These are phyloP conservation scores for Phytophthora macrochlamydospora DNA, from an alignment of 352 stramenopile genomes.

Conservation along the genomic window DNA sequence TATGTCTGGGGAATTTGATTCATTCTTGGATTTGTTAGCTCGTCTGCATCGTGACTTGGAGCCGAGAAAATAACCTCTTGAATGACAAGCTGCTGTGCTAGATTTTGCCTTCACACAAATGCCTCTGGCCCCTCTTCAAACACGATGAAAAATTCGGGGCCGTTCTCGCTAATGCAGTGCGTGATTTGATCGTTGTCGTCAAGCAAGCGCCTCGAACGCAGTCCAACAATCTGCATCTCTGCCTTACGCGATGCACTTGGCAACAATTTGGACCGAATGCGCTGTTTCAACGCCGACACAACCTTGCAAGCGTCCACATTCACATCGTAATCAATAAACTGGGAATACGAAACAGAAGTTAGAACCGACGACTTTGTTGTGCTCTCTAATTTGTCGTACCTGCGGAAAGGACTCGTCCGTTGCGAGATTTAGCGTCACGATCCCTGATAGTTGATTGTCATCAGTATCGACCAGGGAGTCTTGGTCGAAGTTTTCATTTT, in stretches of 20 bases:
- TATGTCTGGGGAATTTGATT: constrained; percentile 27
- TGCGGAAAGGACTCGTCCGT: constrained; percentile 37
- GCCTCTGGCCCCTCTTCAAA: constrained; percentile 25
- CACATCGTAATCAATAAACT: constrained; percentile 26
- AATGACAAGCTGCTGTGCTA: no score
- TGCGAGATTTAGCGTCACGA: constrained; percentile 30
- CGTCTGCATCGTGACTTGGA: neutral
- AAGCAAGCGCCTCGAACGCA: constrained; percentile 19
- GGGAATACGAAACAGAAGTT: neutral
- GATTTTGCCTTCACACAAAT: constrained; percentile 13
- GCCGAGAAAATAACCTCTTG: no score
- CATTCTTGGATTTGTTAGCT: no score
- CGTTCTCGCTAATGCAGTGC: constrained; percentile 29
- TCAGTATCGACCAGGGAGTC: neutral
- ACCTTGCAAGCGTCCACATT: constrained; percentile 23
- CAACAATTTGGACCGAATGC: constrained; percentile 25
- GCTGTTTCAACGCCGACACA: constrained; percentile 22
- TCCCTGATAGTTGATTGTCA: neutral
- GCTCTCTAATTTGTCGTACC: constrained; percentile 8
- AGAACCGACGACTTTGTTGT: no score
- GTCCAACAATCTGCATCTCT: constrained; percentile 24
- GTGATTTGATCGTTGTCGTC: constrained; percentile 22
- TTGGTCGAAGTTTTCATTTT: neutral
- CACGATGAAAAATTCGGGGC: constrained; percentile 33
- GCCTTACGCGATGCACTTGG: constrained; percentile 4